Evolutionary conservation across 2,329 filamentous ascomycete genomes (phyloP).

Genomic region (Acephala macrosclerotiorum): DNA sequence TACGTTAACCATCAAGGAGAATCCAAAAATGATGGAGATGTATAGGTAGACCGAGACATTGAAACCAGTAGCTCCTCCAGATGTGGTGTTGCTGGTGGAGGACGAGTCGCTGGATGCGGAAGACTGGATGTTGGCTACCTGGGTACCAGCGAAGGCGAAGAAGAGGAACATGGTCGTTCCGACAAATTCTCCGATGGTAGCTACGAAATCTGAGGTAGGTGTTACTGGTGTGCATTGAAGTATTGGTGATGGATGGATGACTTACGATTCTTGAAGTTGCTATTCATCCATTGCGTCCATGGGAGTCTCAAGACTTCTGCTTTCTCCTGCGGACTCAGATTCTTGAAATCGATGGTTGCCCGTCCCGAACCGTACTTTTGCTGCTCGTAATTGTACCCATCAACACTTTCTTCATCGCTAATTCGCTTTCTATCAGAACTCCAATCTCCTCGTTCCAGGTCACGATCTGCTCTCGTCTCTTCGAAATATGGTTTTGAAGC

Average conservation of each 20-base stretch:
- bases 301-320: constrained; percentile 53
- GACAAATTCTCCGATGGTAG: constrained; percentile 40
- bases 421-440: constrained; percentile 26
- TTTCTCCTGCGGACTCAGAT: constrained; percentile 50
- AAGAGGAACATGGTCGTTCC: constrained; percentile 48
- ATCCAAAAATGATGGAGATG: constrained; percentile 43
- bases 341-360: constrained; percentile 48
- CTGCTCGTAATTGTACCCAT: constrained; percentile 39
- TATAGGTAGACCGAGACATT: constrained; percentile 51
- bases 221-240: constrained; percentile 6
- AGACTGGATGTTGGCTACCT: constrained; percentile 43
- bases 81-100: constrained; percentile 47
- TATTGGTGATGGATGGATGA: constrained; percentile 21
- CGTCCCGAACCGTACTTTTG: constrained; percentile 12
- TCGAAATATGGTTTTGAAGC: constrained; percentile 38
- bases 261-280: constrained; percentile 52
- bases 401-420: constrained; percentile 35
- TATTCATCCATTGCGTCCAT: constrained; percentile 56
- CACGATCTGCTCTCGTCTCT: constrained; percentile 30
- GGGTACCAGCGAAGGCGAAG: constrained; percentile 44
- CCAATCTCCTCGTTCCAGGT: constrained; percentile 30
- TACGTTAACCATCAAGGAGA: constrained; percentile 56
- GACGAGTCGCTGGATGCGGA: constrained; percentile 30
- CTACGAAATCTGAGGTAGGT: constrained; percentile 36
- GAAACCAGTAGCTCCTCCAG: constrained; percentile 52